Base-by-base conservation (phyloP, 2,329 filamentous ascomycete species). In the Cladosporium sp. region DNA sequence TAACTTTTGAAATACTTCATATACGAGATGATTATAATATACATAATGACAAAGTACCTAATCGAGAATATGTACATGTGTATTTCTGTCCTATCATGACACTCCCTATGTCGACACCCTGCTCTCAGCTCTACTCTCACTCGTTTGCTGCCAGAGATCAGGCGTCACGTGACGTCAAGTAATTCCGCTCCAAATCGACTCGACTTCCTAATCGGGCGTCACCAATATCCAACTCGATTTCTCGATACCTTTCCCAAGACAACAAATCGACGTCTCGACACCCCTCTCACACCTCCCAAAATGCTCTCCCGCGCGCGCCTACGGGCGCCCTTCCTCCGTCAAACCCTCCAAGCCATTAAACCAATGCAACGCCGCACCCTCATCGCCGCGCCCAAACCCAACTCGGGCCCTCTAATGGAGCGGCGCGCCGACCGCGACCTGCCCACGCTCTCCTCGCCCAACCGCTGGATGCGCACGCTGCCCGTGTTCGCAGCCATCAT, bases 401-500 rank as follows among this genome's bases (percentile, higher is more conserved):
- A 73, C 58, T 72, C 73, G 6, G 77, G 76, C 2, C 77, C 77
- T 32, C 65, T 80, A 27, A 70, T 79, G 61, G 70, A 72, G 51
- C 75, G 78, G 43, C 73, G 76, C 50, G 65, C 74, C 55, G 77
- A 80, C 64, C 74, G 77, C 57, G 77, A 70, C 41, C 71, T 80
- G 2, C 78, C 78, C 13, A 60, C 69, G 24, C 62, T 77, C 36
- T 60, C 66, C 7, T 54, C 59, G n/a, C 56, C 59, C 12, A 59
- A 52, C 43, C 56, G 60, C 49, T 70, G 67, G 67, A 54, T 68
- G 50, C 80, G 80, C 61, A 89, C 89, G 1, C 71, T 96, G 29
- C 92, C 92, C 48, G 73, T 95, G 67, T 97, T 97, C 78, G 67
- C 86, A 47, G 70, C 80, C 56, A 75, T 89, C 56, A 82, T 96